These are phyloP conservation scores for Annulohypoxylon truncatum DNA, from an alignment of 2,329 filamentous ascomycete genomes.

Conservation along the genomic window DNA sequence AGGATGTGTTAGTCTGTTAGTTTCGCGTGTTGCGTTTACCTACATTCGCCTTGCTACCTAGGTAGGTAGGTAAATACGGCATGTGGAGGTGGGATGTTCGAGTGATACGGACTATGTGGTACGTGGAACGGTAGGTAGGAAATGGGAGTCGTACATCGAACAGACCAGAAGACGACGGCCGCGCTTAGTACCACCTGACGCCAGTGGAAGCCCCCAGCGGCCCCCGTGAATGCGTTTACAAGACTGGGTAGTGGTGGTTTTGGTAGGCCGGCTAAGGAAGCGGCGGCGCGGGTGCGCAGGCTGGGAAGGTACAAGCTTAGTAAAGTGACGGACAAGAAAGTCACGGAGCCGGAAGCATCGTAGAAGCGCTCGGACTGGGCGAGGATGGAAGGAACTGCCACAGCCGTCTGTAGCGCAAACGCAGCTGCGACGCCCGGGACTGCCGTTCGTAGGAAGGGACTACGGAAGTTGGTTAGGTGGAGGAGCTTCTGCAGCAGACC, in stretches of 20 bases:
- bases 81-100: background rate
- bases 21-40: background rate
- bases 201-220: slow-evolving; percentile 67
- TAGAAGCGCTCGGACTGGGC: slow-evolving; percentile 74
- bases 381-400: slow-evolving; percentile 71
- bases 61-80: background rate
- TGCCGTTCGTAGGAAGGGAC: slow-evolving; percentile 70
- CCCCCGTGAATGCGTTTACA: slow-evolving; percentile 57
- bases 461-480: slow-evolving; percentile 69
- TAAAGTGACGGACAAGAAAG: slow-evolving; percentile 72
- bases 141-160: slow-evolving; percentile 58
- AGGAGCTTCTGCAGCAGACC: slow-evolving; percentile 60
- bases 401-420: slow-evolving; percentile 71
- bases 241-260: slow-evolving; percentile 60
- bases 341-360: slow-evolving; percentile 74
- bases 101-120: background rate
- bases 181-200: slow-evolving; percentile 59
- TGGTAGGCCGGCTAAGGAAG: slow-evolving; percentile 50
- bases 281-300: slow-evolving; percentile 64
- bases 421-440: slow-evolving; percentile 71
- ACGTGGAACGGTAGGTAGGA: slow-evolving; percentile 3
- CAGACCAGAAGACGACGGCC: slow-evolving; percentile 66
- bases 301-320: slow-evolving; percentile 71
- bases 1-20: background rate
- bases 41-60: background rate